Percentiles rank a stretch among this genome's conserved stretches.
These are phyloP conservation scores for Uronychia setigera DNA, from an alignment of 73 alveolate genomes.

Conservation along the genomic window DNA sequence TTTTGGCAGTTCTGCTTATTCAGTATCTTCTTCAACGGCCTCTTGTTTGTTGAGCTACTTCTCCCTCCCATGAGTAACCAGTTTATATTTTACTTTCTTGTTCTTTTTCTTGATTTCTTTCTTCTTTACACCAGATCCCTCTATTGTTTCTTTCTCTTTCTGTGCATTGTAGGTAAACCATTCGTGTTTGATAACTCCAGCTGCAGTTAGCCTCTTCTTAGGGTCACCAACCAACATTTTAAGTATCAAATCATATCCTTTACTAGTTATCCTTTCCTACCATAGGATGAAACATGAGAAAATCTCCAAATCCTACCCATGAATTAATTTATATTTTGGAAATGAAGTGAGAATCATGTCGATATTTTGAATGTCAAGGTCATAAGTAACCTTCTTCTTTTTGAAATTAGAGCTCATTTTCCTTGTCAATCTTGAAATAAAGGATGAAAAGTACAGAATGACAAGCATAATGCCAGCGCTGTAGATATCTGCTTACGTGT, in stretches of 20 bases:
- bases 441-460: too few relatives aligned
- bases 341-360: neutral
- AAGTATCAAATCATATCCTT: neutral
- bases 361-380: neutral
- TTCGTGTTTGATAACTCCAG: neutral
- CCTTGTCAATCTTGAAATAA: too few relatives aligned
- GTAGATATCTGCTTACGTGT: neutral
- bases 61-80: neutral
- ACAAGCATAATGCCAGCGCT: neutral
- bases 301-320: too few relatives aligned
- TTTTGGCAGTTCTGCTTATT: too few relatives aligned
- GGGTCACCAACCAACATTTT: neutral
- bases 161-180: neutral
- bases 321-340: too few relatives aligned
- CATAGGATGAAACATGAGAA: neutral
- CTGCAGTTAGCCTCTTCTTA: neutral
- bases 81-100: neutral
- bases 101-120: neutral
- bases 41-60: neutral
- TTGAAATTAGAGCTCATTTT: neutral
- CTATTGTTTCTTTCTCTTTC: neutral
- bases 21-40: too few relatives aligned
- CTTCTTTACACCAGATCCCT: neutral
- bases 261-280: neutral
- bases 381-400: neutral